Percentiles rank a stretch among this genome's conserved stretches.
Evolutionary conservation across 2,329 filamentous ascomycete species (phyloP).

Genomic region (Exophiala phaeomuriformis): DNA sequence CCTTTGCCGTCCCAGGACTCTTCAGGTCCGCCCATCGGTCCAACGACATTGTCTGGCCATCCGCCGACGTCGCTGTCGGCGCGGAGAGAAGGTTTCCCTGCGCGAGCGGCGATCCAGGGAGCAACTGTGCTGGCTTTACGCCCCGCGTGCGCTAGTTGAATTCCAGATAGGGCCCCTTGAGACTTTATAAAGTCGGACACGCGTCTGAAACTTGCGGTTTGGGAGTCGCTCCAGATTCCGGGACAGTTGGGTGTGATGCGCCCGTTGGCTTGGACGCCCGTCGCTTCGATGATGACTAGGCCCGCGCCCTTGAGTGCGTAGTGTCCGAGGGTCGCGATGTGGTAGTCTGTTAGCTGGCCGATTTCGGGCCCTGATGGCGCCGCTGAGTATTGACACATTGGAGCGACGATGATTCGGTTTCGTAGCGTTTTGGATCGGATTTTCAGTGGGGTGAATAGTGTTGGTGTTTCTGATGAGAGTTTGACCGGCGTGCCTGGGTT

Average conservation of each 20-base stretch:
- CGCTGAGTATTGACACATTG: constrained; percentile 52
- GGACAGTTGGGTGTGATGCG: constrained; percentile 57
- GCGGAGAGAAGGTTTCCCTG: constrained; percentile 22
- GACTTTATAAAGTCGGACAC: constrained; percentile 73
- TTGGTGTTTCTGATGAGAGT: constrained; percentile 15
- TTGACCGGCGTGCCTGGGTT: constrained; percentile 19
- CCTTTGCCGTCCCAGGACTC: constrained; percentile 25
- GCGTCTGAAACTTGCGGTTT: constrained; percentile 41
- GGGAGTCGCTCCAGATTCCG: constrained; percentile 33
- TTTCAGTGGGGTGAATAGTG: constrained; percentile 40
- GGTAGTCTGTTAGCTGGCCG: constrained; percentile 40
- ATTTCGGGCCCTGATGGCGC: constrained; percentile 29
- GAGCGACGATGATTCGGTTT: constrained; percentile 50
- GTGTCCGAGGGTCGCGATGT: constrained; percentile 35
- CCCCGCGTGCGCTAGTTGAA: constrained; percentile 78
- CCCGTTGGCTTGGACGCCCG: constrained; percentile 64
- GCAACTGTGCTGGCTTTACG: constrained; percentile 54
- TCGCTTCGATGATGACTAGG: constrained; percentile 61
- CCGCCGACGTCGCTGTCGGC: constrained; percentile 21
- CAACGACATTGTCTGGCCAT: constrained; percentile 26
- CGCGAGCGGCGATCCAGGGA: constrained; percentile 37
- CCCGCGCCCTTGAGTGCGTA: constrained; percentile 26
- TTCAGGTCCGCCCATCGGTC: constrained; percentile 22
- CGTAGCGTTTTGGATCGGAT: constrained; percentile 48
- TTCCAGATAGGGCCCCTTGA: constrained; percentile 67